Conservation (phyloP, 805 yeast genomes). For the Ascoidea rubescens region DNA sequence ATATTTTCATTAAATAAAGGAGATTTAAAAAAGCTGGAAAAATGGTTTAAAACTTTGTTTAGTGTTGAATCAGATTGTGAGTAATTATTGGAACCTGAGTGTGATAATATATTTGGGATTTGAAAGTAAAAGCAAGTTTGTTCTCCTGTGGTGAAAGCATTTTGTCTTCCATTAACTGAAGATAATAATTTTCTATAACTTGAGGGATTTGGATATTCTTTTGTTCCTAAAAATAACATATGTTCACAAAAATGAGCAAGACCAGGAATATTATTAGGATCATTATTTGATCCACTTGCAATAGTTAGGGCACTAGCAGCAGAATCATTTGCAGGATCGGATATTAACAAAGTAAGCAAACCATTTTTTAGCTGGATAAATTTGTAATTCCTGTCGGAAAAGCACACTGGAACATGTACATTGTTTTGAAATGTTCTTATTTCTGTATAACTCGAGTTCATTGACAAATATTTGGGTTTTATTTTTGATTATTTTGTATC, state of each 20-base stretch:
- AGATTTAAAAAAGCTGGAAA: conserved; percentile 33
- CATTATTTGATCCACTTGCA: conserved; percentile 63
- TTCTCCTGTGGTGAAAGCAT: conserved; percentile 61
- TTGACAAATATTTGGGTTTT: too few species aligned
- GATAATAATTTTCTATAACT: conserved; percentile 28
- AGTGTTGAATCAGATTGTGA: conserved; percentile 23
- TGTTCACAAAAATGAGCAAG: conserved; percentile 72
- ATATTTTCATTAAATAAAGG: conserved; percentile 34
- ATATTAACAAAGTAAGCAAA: conserved; percentile 46
- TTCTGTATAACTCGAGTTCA: too few species aligned
- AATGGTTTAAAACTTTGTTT: conserved; percentile 30
- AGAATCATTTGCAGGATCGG: conserved; percentile 32
- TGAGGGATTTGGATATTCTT: conserved; percentile 33
- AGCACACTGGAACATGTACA: too few species aligned
- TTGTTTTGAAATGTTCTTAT: too few species aligned
- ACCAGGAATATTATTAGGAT: conserved; percentile 50
- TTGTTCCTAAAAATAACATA: conserved; percentile 42
- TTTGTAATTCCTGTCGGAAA: conserved; percentile 51
- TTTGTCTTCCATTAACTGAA: conserved; percentile 39
- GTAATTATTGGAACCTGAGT: conserved; percentile 6
- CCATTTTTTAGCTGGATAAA: conserved; percentile 44
- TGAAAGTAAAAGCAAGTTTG: conserved; percentile 52
- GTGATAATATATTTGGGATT: conserved; percentile 27
- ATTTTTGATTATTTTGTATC: too few species aligned
- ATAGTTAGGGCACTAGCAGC: conserved; percentile 62